Conservation (phyloP, 352 stramenopile species). For the Pythium scleroteichum region DNA sequence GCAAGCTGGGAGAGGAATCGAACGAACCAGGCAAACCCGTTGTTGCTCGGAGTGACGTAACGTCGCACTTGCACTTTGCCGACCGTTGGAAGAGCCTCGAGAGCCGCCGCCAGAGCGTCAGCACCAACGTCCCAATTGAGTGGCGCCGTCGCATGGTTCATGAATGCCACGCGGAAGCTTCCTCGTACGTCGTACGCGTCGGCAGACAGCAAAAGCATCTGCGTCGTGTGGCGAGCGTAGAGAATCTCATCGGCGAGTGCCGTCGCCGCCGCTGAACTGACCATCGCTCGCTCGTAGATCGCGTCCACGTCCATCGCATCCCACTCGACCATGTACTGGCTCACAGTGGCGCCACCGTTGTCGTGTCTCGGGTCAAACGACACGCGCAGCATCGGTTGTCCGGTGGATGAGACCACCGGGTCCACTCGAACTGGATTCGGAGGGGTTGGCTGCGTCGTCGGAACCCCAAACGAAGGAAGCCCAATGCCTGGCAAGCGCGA, state of each 20-base stretch:
- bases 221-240: slow-evolving; percentile 85
- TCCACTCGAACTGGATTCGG: slow-evolving; percentile 54
- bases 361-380: slow-evolving; percentile 78
- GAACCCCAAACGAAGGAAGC: slow-evolving; percentile 64
- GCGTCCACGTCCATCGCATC: slow-evolving; percentile 86
- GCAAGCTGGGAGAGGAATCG: slow-evolving; percentile 65
- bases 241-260: slow-evolving; percentile 58
- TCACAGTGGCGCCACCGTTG: slow-evolving; percentile 82
- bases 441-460: slow-evolving; percentile 73
- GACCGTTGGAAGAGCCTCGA: slow-evolving; percentile 85
- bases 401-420: slow-evolving; percentile 23
- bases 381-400: slow-evolving; percentile 63
- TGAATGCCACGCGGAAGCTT: slow-evolving; percentile 84
- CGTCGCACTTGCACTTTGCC: slow-evolving; percentile 78
- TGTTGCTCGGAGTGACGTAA: slow-evolving; percentile 50
- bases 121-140: slow-evolving; percentile 80
- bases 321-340: slow-evolving; percentile 92
- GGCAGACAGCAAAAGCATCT: slow-evolving; percentile 86
- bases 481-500: slow-evolving; percentile 67
- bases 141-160: slow-evolving; percentile 56
- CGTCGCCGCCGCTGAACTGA: slow-evolving; percentile 26
- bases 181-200: slow-evolving; percentile 83
- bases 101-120: slow-evolving; percentile 68
- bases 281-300: slow-evolving; percentile 38
- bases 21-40: slow-evolving; percentile 84